Percentiles rank a stretch among this genome's conserved stretches.
Conservation (phyloP, 2,329 filamentous ascomycete genomes). For the Trichoderma semiorbis region DNA sequence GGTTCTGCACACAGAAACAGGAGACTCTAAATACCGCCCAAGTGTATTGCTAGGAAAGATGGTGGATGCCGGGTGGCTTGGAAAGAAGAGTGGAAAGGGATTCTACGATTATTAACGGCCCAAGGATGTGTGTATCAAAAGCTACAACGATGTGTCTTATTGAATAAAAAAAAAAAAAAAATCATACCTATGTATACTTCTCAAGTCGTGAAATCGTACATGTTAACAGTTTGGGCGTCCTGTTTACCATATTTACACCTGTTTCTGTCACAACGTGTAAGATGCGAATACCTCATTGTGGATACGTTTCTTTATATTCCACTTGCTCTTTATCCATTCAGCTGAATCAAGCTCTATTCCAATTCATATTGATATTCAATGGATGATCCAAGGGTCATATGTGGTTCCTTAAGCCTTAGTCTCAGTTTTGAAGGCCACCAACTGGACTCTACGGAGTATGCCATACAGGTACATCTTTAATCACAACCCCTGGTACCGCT, state of each 20-base stretch:
- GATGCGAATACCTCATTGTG: background rate
- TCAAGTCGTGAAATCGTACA: background rate
- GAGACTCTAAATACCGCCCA: slow-evolving; percentile 92
- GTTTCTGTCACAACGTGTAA: background rate
- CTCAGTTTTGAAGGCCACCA: background rate
- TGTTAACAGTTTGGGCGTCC: background rate
- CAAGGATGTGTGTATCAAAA: background rate
- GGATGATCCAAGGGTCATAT: background rate
- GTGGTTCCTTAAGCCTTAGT: background rate
- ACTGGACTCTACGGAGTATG: too few species aligned
- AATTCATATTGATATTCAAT: background rate
- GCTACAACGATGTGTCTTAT: background rate
- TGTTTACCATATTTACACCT: background rate
- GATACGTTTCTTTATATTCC: background rate
- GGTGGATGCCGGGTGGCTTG: slow-evolving; percentile 96
- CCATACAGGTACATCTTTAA: background rate
- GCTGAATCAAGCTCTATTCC: background rate
- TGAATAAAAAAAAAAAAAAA: background rate
- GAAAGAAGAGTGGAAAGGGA: slow-evolving; percentile 95
- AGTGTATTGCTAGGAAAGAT: slow-evolving; percentile 86
- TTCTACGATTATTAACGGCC: slow-evolving; percentile 76
- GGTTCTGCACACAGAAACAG: slow-evolving; percentile 85
- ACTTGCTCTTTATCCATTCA: background rate
- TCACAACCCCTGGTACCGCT: background rate
- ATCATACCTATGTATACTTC: background rate